phyloP scores from a whole-genome alignment of 441 rosid species.

The Pelargonium citronellum region DNA sequence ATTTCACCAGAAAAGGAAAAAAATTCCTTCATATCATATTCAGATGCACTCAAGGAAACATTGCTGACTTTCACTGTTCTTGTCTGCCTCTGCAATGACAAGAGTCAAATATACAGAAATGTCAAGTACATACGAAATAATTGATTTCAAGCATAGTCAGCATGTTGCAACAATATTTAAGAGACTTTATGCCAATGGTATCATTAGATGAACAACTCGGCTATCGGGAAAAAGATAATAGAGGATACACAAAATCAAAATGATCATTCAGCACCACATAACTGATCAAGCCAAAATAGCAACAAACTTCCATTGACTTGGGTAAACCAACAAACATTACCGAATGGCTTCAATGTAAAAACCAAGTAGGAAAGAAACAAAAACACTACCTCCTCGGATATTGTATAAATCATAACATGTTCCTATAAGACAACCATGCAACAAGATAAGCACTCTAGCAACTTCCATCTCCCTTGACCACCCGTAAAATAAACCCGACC shows the following conservation, averaged over 20 bases:
- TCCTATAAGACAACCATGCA: no score
- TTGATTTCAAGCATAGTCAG: not conserved
- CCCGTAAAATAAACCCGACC: no score
- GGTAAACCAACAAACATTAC: not conserved
- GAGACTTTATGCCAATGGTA: not conserved
- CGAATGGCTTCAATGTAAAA: not conserved
- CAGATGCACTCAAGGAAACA: slow-evolving; percentile 47
- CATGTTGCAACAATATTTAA: not conserved
- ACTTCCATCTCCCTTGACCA: no score
- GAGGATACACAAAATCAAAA: not conserved
- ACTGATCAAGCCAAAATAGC: not conserved
- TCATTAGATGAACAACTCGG: not conserved
- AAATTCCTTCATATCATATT: slow-evolving; percentile 52
- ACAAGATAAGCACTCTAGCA: no score
- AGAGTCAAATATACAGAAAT: not conserved
- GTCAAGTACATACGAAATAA: not conserved
- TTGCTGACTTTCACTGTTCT: slow-evolving; percentile 52
- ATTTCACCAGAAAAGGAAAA: slow-evolving; percentile 73
- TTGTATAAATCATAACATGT: no score
- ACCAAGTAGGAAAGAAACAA: not conserved
- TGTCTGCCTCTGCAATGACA: slow-evolving; percentile 27
- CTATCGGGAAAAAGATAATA: not conserved
- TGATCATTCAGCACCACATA: not conserved
- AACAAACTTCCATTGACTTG: not conserved
- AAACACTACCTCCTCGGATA: no score